Base-by-base conservation (phyloP, 176 grass and related monocot genomes). In the Alloteropsis semialata region DNA sequence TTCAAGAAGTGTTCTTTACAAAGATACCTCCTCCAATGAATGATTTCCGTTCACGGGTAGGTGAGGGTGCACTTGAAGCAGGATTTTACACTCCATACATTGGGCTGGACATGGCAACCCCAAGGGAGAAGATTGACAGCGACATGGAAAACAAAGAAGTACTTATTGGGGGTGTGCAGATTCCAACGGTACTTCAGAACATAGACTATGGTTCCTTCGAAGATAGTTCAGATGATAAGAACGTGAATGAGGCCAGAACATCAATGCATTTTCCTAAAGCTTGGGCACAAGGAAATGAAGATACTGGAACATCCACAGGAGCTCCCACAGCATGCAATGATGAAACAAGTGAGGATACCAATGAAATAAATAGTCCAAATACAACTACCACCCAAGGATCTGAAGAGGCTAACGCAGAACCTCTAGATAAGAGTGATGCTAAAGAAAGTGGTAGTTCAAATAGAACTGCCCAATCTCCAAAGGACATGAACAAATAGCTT, bases 171-270 rank as follows among this genome's bases (percentile, higher is more conserved):
- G 86, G 88, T 21, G 39, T 90, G 71, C 78, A 81, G 29, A 87
- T 94, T 48, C 89, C 89, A 80, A 58, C n/a, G 13, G 86, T 90
- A 18, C 78, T 95, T 28, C 89, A 86, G 78, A 88, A 92, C 62
- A 63, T 95, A 87, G 93, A 95, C 48, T 95, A 95, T 34, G 80
- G 87, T 54, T 78, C 84, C 69, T 86, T 81, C 25, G 87, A 90
- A 42, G 85, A 92, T 55, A 80, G 29, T 74, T 69, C 39, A 44
- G 67, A 83, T 10, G 74, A 75, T 13, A 86, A 80, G 69, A 58
- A 29, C 39, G 72, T 1, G 58, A 70, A 56, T 4, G 24, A 74
- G 22, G 48, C 17, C 1, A 22, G 70, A 54, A 76, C 17, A 25
- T n/a, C 58, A 36, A 41, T 42, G 55, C 74, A 80, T 36, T 73